These are phyloP conservation scores for Scytalidium lignicola DNA, from an alignment of 2,329 filamentous ascomycete genomes.

Conservation along the genomic window DNA sequence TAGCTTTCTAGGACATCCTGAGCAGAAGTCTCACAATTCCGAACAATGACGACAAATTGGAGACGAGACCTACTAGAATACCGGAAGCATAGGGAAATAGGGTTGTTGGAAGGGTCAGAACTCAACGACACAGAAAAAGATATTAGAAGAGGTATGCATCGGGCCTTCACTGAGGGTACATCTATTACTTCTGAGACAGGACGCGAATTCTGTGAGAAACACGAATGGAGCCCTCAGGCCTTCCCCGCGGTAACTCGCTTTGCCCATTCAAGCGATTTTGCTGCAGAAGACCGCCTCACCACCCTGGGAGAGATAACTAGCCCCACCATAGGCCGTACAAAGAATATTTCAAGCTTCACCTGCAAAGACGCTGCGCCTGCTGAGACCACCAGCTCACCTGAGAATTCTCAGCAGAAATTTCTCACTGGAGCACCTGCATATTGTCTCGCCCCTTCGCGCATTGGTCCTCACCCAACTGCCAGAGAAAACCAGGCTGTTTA, in stretches of 20 bases:
- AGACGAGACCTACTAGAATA: too few species aligned
- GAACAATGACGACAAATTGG: too few species aligned
- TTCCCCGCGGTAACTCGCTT: background rate
- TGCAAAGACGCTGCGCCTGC: background rate
- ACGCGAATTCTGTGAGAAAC: too few species aligned
- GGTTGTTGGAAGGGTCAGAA: too few species aligned
- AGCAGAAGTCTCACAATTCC: too few species aligned
- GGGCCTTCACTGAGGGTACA: too few species aligned
- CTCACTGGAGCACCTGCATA: background rate
- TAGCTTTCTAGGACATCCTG: too few species aligned
- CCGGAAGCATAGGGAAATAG: too few species aligned
- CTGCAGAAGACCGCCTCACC: background rate
- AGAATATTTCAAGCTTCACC: background rate
- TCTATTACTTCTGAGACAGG: too few species aligned
- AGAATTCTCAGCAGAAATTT: background rate
- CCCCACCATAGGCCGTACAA: background rate
- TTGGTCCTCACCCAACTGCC: background rate
- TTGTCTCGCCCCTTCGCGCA: background rate
- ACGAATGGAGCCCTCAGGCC: background rate
- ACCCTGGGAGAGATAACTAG: background rate
- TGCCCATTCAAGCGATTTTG: background rate
- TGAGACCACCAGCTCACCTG: background rate
- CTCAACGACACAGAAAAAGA: too few species aligned
- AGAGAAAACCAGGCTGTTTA: background rate
- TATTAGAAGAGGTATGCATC: too few species aligned